Percentiles rank a stretch among this genome's conserved stretches.
These are phyloP conservation scores for Aspergillus viridinutans DNA, from an alignment of 2,329 filamentous ascomycete species.

Conservation along the genomic window DNA sequence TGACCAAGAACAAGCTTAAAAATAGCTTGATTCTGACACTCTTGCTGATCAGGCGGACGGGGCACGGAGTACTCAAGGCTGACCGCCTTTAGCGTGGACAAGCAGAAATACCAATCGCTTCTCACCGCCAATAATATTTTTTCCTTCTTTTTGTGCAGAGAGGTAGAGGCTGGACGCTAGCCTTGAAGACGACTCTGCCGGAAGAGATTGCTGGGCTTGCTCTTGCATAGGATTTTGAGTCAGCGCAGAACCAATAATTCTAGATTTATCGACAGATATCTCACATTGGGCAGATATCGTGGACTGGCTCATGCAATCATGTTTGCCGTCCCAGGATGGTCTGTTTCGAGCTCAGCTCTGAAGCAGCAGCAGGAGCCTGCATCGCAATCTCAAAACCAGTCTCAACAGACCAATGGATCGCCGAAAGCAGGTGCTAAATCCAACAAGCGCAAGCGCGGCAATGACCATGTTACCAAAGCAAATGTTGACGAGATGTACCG, in stretches of 20 bases:
- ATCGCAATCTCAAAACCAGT: conserved; percentile 61
- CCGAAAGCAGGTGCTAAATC: conserved; percentile 31
- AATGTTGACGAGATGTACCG: conserved; percentile 79
- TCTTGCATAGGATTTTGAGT: not conserved
- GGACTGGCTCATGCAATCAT: conserved; percentile 39
- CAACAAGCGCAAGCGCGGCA: conserved; percentile 51
- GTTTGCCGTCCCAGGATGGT: conserved; percentile 95
- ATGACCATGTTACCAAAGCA: conserved; percentile 54
- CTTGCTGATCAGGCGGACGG: not conserved
- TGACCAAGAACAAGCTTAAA: not conserved
- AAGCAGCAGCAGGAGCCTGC: conserved; percentile 56
- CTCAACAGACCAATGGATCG: conserved; percentile 31
- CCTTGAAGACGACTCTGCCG: not conserved
- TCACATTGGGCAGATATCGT: not conserved
- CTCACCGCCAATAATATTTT: conserved; percentile 10
- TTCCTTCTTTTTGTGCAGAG: not conserved
- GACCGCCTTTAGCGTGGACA: not conserved
- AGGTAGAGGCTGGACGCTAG: not conserved
- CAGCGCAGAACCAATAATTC: not conserved
- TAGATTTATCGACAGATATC: not conserved
- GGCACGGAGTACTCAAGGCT: not conserved
- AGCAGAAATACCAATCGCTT: not conserved
- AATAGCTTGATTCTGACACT: not conserved
- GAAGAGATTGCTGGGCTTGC: not conserved
- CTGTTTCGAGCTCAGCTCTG: conserved; percentile 66